Evolutionary conservation across 805 yeast species (phyloP).

Genomic region (Sugiyamaella boreocaroliniensis): DNA sequence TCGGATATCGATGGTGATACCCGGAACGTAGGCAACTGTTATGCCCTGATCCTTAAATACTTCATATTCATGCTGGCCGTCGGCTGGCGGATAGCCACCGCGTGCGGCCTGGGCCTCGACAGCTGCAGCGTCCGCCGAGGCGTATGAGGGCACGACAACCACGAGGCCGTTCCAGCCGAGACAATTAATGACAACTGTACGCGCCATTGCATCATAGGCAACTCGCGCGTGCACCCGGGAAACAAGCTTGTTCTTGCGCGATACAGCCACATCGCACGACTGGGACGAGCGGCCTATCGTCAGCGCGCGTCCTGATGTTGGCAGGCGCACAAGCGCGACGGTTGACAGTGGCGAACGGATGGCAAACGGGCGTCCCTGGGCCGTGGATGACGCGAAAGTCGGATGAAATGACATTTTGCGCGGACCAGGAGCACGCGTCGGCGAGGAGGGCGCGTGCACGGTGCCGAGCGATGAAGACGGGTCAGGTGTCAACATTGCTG

Average conservation of each 20-base stretch:
- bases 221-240: conserved; percentile 62
- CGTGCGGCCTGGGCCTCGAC: conserved; percentile 4
- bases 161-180: conserved; percentile 77
- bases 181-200: conserved; percentile 52
- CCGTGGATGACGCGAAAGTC: conserved; percentile 11
- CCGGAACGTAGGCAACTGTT: conserved; percentile 54
- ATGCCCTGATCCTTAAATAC: conserved; percentile 59
- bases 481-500: conserved; percentile 27
- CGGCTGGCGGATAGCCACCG: conserved; percentile 14
- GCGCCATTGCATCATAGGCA: conserved; percentile 35
- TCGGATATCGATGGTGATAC: conserved; percentile 62
- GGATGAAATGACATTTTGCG: not conserved
- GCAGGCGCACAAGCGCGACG: conserved; percentile 37
- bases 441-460: conserved; percentile 14
- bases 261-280: conserved; percentile 45
- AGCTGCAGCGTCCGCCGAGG: not conserved
- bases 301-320: conserved; percentile 34
- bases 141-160: conserved; percentile 50
- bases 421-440: conserved; percentile 4
- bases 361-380: conserved; percentile 10
- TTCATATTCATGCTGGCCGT: conserved; percentile 35
- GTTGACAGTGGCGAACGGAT: conserved; percentile 33
- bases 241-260: conserved; percentile 46
- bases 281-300: conserved; percentile 65
- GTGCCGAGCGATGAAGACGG: conserved; percentile 21